These are phyloP conservation scores for Myxozyma lipomycoides DNA, from an alignment of 805 yeast species.

Conservation along the genomic window DNA sequence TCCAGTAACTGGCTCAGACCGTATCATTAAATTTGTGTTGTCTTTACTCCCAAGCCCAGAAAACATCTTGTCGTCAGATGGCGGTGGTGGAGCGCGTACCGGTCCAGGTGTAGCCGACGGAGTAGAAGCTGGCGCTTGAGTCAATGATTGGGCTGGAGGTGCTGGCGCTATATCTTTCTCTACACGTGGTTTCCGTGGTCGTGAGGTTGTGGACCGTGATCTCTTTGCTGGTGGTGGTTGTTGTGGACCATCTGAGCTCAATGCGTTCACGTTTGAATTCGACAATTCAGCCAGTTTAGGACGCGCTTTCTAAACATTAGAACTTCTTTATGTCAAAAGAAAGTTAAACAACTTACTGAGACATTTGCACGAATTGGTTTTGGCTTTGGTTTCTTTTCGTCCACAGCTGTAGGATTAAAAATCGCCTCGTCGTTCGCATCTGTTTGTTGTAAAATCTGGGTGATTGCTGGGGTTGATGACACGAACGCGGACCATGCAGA, in stretches of 20 bases:
- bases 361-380: slow-evolving; percentile 13
- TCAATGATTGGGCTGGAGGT: too few relatives aligned
- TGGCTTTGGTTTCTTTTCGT: slow-evolving; percentile 7
- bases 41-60: neutral
- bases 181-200: too few relatives aligned
- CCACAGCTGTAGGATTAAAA: slow-evolving; percentile 2
- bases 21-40: neutral
- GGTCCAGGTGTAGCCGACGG: too few relatives aligned
- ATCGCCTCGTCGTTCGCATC: slow-evolving; percentile 2
- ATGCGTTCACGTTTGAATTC: neutral
- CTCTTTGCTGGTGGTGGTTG: neutral
- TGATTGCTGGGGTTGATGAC: slow-evolving; percentile 18
- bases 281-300: neutral
- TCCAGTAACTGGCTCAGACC: neutral
- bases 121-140: too few relatives aligned
- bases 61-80: neutral
- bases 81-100: too few relatives aligned
- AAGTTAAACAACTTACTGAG: neutral
- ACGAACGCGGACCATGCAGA: slow-evolving; percentile 24
- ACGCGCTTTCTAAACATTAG: neutral
- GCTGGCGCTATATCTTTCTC: too few relatives aligned
- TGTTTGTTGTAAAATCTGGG: neutral
- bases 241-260: neutral
- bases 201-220: neutral
- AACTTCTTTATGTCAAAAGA: neutral